These are phyloP conservation scores for Prunella vulgaris DNA, from an alignment of 257 asterid species.

Conservation along the genomic window DNA sequence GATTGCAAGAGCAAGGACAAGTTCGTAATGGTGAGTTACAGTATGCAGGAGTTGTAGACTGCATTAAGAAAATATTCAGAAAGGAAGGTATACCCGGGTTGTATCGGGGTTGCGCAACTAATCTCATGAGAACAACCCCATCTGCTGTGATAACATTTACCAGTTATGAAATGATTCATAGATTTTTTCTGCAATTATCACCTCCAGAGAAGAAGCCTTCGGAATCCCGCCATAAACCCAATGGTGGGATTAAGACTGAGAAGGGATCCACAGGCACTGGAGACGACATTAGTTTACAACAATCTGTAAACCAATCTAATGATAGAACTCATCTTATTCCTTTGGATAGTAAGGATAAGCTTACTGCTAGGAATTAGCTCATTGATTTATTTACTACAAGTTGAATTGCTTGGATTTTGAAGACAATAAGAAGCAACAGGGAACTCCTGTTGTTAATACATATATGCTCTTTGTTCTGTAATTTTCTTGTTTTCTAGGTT, in stretches of 20 bases:
- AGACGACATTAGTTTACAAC: slow-evolving; percentile 23
- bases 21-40: slow-evolving; percentile 41
- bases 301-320: slow-evolving; percentile 37
- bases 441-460: slow-evolving; percentile 21
- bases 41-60: slow-evolving; percentile 71
- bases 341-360: slow-evolving; percentile 41
- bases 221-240: slow-evolving; percentile 40
- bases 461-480: neutral
- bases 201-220: slow-evolving; percentile 41
- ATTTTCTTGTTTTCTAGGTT: neutral
- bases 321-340: slow-evolving; percentile 45
- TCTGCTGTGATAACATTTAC: slow-evolving; percentile 92
- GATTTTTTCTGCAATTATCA: slow-evolving; percentile 40
- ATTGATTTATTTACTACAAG: slow-evolving; percentile 8
- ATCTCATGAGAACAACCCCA: slow-evolving; percentile 91
- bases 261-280: slow-evolving; percentile 27
- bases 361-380: slow-evolving; percentile 35
- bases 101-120: slow-evolving; percentile 95
- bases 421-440: slow-evolving; percentile 27
- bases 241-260: slow-evolving; percentile 25
- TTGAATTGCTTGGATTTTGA: slow-evolving; percentile 8
- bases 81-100: slow-evolving; percentile 78
- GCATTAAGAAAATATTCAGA: slow-evolving; percentile 55
- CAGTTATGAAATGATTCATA: slow-evolving; percentile 82
- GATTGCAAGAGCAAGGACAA: slow-evolving; percentile 96